Evolutionary conservation across 2,329 filamentous ascomycete genomes (phyloP).

Genomic region (Ophidiomyces ophidiicola): DNA sequence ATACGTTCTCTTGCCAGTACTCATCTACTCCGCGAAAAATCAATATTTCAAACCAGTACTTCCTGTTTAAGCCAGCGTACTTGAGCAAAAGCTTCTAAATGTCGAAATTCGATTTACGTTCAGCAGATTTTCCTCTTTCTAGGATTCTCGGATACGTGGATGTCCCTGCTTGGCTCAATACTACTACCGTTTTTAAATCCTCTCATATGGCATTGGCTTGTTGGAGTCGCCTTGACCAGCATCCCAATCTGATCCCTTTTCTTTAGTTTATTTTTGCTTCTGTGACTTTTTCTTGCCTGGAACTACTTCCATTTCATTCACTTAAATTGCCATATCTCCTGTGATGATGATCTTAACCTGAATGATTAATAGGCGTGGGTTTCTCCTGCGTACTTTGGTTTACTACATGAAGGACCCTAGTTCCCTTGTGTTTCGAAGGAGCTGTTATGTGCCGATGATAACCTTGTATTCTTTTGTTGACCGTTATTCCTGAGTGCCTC

Average conservation of each 20-base stretch:
- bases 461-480: slow-evolving; percentile 7
- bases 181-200: slow-evolving; percentile 16
- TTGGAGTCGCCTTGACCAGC: slow-evolving; percentile 15
- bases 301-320: slow-evolving; percentile 20
- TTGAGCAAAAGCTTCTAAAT: slow-evolving; percentile 9
- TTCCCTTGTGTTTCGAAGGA: slow-evolving; percentile 12
- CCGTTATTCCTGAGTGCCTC: not conserved
- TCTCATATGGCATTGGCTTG: slow-evolving; percentile 20
- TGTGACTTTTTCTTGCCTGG: slow-evolving; percentile 15
- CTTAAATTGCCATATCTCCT: slow-evolving; percentile 22
- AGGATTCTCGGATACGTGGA: slow-evolving; percentile 19
- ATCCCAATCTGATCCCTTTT: slow-evolving; percentile 16
- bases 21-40: slow-evolving; percentile 1
- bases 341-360: slow-evolving; percentile 20
- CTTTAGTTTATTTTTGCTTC: slow-evolving; percentile 18
- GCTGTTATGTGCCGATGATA: slow-evolving; percentile 7
- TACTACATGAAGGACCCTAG: slow-evolving; percentile 16
- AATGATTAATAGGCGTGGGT: slow-evolving; percentile 18
- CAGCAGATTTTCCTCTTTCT: slow-evolving; percentile 17
- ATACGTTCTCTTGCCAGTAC: not conserved
- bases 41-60: slow-evolving; percentile 6
- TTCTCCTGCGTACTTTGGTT: slow-evolving; percentile 22
- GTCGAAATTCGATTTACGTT: slow-evolving; percentile 17
- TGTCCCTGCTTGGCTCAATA: slow-evolving; percentile 16
- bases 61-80: slow-evolving; percentile 1